Base-by-base conservation (phyloP, 805 yeast genomes). In the Myxozyma nipponensis region DNA sequence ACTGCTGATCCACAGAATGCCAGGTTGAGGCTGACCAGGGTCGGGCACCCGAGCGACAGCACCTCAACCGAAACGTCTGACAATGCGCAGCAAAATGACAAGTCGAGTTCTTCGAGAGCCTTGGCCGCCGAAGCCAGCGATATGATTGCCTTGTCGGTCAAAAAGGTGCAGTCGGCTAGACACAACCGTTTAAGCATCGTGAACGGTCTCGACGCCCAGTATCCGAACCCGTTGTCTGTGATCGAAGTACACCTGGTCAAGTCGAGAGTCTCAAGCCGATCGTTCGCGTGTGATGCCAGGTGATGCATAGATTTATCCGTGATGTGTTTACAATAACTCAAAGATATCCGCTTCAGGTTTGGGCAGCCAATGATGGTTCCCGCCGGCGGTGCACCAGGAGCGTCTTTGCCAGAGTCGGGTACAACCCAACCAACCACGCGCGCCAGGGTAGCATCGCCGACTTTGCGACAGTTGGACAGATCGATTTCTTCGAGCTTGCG, bases 1-100 rank as follows among this genome's bases (percentile, higher is more conserved):
- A 85, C 88, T 1, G 91, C 90, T 26, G 84, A 76, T 3, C 91
- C 91, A 66, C 91, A 85, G 61, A 83, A 85, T 7, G 86, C 79
- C 30, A 84, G 64, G 58, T 83, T 82, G 53, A 85, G 67, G 19
- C 67, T 65, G 39, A 71, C 64, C 51, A 85, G 65, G 4, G 71
- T 65, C 43, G 78, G 82, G 61, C 88, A 83, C n/a, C 86, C 84
- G 17, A 81, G 67, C 54, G 84, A 75, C 19, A 85, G 65, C 1
- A 82, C 79, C 56, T 84, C 87, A 24, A 85, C 70, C 2, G 90
- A 75, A 35, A 78, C 74, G 62, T 85, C 90, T 7, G 85, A 77
- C 42, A 85, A 66, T 2, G 86, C 83, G 67, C 91, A 84, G 64
- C 93, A 85, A 61, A 85, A 85, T 17, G 84, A 81, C 40, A 84